phyloP scores from a whole-genome alignment of 768 basidiomycete species.

The Xanthoconium stramineum region DNA sequence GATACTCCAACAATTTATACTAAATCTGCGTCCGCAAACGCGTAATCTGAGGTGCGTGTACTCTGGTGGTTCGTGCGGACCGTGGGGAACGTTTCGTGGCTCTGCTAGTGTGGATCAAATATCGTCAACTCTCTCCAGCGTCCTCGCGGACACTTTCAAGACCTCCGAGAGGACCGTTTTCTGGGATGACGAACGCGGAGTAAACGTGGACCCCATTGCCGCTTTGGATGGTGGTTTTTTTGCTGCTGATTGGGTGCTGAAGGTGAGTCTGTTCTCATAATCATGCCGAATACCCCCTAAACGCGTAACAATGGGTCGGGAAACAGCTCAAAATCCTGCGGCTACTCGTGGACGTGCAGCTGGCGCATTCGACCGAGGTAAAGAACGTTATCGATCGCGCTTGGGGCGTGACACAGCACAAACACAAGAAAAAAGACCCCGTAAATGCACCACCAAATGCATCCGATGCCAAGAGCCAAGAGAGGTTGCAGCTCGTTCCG shows the following conservation, averaged over 20 bases:
- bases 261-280: conserved; percentile 49
- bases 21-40: conserved; percentile 82
- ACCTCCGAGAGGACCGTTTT: conserved; percentile 71
- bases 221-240: conserved; percentile 71
- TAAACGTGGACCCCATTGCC: conserved; percentile 73
- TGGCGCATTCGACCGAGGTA: conserved; percentile 64
- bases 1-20: conserved; percentile 71
- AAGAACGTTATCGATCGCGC: conserved; percentile 76
- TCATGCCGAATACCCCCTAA: conserved; percentile 25
- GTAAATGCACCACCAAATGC: conserved; percentile 52
- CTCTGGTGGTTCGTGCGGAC: conserved; percentile 25
- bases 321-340: conserved; percentile 77
- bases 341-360: conserved; percentile 81
- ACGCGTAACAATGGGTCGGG: conserved; percentile 23
- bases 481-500: conserved; percentile 62
- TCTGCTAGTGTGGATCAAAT: conserved; percentile 72
- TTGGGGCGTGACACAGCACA: conserved; percentile 81
- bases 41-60: conserved; percentile 79
- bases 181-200: conserved; percentile 68
- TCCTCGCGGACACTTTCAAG: conserved; percentile 73
- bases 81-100: conserved; percentile 29
- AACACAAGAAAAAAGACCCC: conserved; percentile 78
- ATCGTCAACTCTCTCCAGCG: conserved; percentile 65
- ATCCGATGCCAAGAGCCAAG: conserved; percentile 63
- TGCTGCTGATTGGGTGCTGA: conserved; percentile 76